Conservation (phyloP, 805 yeast species). For the Ogataea pilisensis region DNA sequence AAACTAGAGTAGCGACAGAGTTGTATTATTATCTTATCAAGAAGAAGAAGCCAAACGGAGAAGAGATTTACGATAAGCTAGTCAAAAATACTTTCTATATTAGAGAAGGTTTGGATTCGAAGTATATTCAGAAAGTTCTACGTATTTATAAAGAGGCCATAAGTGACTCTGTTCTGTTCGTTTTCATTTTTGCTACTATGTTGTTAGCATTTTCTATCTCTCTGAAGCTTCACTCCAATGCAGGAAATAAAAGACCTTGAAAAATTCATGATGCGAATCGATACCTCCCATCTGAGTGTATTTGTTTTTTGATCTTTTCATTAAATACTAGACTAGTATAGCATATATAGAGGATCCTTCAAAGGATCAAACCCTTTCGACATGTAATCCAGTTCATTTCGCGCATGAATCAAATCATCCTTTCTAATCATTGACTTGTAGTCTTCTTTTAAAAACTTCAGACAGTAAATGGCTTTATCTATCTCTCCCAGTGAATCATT, state of each 20-base stretch:
- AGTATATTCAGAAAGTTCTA: conserved; percentile 25
- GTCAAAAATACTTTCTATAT: conserved; percentile 24
- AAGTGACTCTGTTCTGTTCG: conserved; percentile 23
- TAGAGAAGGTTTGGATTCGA: conserved; percentile 27
- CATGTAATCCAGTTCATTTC: not conserved
- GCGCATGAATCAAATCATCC: conserved; percentile 6
- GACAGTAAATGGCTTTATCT: conserved; percentile 21
- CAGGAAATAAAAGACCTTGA: not conserved
- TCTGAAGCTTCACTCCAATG: not conserved
- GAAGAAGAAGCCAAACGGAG: conserved; percentile 23
- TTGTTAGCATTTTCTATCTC: conserved; percentile 12
- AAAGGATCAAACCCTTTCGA: conserved; percentile 11
- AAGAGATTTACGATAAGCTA: conserved; percentile 18
- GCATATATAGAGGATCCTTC: conserved; percentile 10
- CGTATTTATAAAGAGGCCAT: conserved; percentile 27
- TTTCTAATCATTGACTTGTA: conserved; percentile 10
- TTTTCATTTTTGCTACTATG: conserved; percentile 23
- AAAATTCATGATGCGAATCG: too few relatives aligned
- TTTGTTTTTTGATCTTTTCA: too few relatives aligned
- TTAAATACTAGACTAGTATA: too few relatives aligned
- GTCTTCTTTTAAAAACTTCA: conserved; percentile 26
- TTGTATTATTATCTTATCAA: conserved; percentile 30
- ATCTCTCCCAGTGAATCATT: conserved; percentile 9
- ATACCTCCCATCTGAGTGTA: too few relatives aligned
- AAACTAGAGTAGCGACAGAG: conserved; percentile 27